Base-by-base conservation (phyloP, 2,329 filamentous ascomycete species). In the Cladosporium sp. region DNA sequence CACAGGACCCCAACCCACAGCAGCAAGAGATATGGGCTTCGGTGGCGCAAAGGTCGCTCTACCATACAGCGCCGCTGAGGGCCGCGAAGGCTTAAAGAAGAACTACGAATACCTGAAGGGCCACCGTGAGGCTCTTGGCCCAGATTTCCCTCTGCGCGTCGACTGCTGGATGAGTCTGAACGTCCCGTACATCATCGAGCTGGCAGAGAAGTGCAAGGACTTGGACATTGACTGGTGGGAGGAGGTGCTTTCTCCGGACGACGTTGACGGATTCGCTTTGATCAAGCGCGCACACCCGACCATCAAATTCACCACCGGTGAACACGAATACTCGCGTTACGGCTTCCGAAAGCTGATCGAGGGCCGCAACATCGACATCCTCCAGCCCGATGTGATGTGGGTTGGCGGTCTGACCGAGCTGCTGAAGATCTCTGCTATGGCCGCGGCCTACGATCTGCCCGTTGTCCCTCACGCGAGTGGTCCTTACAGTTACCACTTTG, bases 371-470 rank as follows among this genome's bases (percentile, higher is more conserved):
- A 83, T 97, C 67, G 93, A 97, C 77, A 96, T 97, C 72, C 88
- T 97, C 73, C 93, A 97, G 80, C 93, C 93, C 16, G 93, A 97
- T 75, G 93, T 97, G 69, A 97, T 97, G 93, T 97, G 93, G 93
- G 88, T 97, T 16, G 93, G 93, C 68, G 93, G 93, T 68, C 79
- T 97, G 84, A 97, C 93, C 0, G 93, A 97, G 80, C 85, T 97
- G 66, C 88, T 97, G 70, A 95, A 92, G 80, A 90, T 97, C 62
- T 89, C 92, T 18, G 90, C 93, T 63, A 90, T 96, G 87, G 93
- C 93, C 4, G 88, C 93, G 5, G 93, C 93, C 26, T 97, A 97
- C 79, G 93, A 97, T 75, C 91, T 97, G 67, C 93, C 93, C 14
- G 93, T 97, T 18, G 92, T 97, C 16, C 93, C 93, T n/a, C 93